Percentiles rank a stretch among this genome's conserved stretches.
Conservation (phyloP, 805 yeast species). For the Ogataea kodamae region DNA sequence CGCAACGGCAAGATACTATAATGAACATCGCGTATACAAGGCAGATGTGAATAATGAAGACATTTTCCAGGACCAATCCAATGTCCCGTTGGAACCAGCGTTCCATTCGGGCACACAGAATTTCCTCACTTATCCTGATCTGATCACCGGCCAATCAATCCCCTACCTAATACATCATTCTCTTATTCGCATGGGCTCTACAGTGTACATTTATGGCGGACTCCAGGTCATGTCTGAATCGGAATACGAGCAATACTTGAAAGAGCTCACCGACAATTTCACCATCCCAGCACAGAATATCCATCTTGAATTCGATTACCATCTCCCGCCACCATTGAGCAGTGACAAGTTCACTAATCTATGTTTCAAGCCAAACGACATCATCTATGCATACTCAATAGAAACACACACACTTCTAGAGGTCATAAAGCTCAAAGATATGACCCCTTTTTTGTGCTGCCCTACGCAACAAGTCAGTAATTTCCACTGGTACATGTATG, state of each 20-base stretch:
- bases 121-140: slow-evolving; percentile 31
- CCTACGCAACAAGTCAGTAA: slow-evolving; percentile 47
- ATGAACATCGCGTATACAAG: slow-evolving; percentile 18
- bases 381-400: slow-evolving; percentile 36
- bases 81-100: background rate
- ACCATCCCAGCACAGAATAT: slow-evolving; percentile 33
- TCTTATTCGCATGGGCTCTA: slow-evolving; percentile 36
- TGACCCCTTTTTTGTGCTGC: slow-evolving; percentile 51
- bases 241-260: slow-evolving; percentile 25
- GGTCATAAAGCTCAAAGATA: slow-evolving; percentile 26
- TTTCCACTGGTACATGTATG: slow-evolving; percentile 59
- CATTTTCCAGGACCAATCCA: background rate
- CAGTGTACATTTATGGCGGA: slow-evolving; percentile 47
- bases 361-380: slow-evolving; percentile 36
- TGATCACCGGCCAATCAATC: slow-evolving; percentile 38
- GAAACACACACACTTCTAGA: slow-evolving; percentile 37
- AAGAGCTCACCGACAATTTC: slow-evolving; percentile 31
- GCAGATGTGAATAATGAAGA: slow-evolving; percentile 8
- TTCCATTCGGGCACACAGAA: slow-evolving; percentile 15
- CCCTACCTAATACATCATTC: slow-evolving; percentile 45
- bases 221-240: slow-evolving; percentile 22
- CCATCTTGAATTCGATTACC: slow-evolving; percentile 30
- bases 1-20: slow-evolving; percentile 24
- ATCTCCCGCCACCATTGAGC: slow-evolving; percentile 46
- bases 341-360: slow-evolving; percentile 41